Evolutionary conservation across 306 rosid species (phyloP).

Genomic region (Argentina anserina): DNA sequence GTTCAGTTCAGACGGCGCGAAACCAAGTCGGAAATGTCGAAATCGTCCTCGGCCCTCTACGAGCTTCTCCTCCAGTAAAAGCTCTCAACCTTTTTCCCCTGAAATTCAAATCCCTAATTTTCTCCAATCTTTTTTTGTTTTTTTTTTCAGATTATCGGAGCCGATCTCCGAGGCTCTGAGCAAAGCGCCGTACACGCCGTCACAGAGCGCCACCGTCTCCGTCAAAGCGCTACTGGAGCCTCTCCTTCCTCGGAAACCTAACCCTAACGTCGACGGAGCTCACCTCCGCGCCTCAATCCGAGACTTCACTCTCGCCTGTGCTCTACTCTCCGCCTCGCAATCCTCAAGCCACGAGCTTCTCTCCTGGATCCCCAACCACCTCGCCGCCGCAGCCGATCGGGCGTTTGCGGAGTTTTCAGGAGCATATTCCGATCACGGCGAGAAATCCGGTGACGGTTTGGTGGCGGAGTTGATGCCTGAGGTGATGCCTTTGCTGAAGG

Average conservation of each 20-base stretch:
- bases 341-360: constrained; percentile 47
- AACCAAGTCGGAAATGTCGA: constrained; percentile 38
- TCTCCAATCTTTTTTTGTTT: neutral
- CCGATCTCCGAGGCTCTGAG: constrained; percentile 39
- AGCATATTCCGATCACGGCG: constrained; percentile 34
- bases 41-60: constrained; percentile 39
- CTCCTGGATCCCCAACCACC: constrained; percentile 64
- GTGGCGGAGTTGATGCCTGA: constrained; percentile 58
- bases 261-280: constrained; percentile 24
- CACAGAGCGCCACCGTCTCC: constrained; percentile 39
- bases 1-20: neutral
- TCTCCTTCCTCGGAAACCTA: constrained; percentile 45
- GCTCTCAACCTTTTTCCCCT: constrained; percentile 4
- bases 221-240: constrained; percentile 52
- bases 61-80: constrained; percentile 48
- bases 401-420: constrained; percentile 48
- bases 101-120: neutral
- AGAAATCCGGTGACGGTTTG: constrained; percentile 44
- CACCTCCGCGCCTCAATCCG: constrained; percentile 37
- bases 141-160: constrained; percentile 47
- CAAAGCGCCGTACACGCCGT: constrained; percentile 37
- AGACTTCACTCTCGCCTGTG: constrained; percentile 66
- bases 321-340: constrained; percentile 56
- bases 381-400: constrained; percentile 41
- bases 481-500: constrained; percentile 60